Evolutionary conservation across 306 rosid species (phyloP), one percentile per base, ranked within the genome.

Genomic region (Cucurbita pepo): DNA sequence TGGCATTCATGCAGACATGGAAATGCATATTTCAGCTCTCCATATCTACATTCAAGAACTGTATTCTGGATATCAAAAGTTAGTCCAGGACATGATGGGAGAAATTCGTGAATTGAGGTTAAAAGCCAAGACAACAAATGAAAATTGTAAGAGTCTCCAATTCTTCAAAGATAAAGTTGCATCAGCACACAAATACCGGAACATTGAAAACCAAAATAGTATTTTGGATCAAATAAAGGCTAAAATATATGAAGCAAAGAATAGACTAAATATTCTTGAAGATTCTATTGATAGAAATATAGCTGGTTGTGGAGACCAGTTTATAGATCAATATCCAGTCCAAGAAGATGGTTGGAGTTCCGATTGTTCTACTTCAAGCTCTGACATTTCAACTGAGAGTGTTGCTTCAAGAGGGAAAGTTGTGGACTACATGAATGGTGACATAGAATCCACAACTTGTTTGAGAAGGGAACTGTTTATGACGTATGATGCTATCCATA

Each of bases 281-380:
- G 85, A 81, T 69, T 81, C 59, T 65, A 54, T 87, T 45, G 67
- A 67, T 73, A 48, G 63, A 71, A 76, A 83, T 65, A 76, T 48
- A 78, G 75, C 81, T 61, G 54, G 61, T 51, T 77, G 61, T 43
- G 79, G 76, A 30, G 71, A 75, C 75, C 76, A 74, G 69, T 58
- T 72, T 45, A 74, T 36, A 40, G 73, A 77, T 54, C 83, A 71
- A 61, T 81, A 83, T 69, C 58, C 79, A 51, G 57, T 71, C 43
- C 82, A 81, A 80, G 83, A 79, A 57, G 94, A 86, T 82, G 82
- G 80, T 51, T 85, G 77, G 79, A 87, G 85, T 69, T 47, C 82
- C 55, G 97, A 86, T 77, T 81, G 81, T 78, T 84, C 96, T 53
- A 63, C 56, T 57, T 88, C 96, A 58, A 52, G 83, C 80, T 88